Base-by-base conservation (phyloP, 1,284 basidiomycete species). In the Filobasidium uniguttulatum region DNA sequence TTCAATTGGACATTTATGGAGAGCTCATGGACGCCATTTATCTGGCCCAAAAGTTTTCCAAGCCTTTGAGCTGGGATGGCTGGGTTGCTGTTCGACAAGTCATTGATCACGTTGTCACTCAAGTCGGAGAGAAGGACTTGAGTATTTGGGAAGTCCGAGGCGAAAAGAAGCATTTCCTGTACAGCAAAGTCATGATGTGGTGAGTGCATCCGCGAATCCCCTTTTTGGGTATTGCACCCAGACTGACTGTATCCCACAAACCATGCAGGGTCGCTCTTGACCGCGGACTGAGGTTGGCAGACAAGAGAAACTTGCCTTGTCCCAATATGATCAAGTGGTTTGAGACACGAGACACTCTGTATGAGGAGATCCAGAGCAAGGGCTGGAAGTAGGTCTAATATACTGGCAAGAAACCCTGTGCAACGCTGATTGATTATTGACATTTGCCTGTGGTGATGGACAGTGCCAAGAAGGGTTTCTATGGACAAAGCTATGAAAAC, bases 141-240 rank as follows among this genome's bases (percentile, higher is more conserved):
- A 82, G 80, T 12, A 84, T 84, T 58, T 84, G 82, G 82, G 86
- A 90, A 69, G 86, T 89, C 12, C 75, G 87, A 52, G 81, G 82
- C 53, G 77, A 79, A 61, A 77, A 82, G 63, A 78, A 83, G 53
- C 80, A 93, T 64, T 94, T 91, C 34, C 60, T 86, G 76, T 90
- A 90, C 67, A 86, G 83, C 37, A 90, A 90, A 76, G 73, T 89
- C 48, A 89, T 91, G 87, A 76, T 89, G 62, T 89, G 86, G 83
- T 83, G 59, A 59, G 74, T 57, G 3, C n/a, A n/a, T n/a, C n/a
- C n/a, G n/a, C 22, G 17, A 30, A n/a, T n/a, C n/a, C n/a, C n/a
- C n/a, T n/a, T 15, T 46, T 20, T 12, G 15, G 17, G n/a, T 17
- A 14, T 22, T 15, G 5, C 15, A 15, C 15, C 25, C n/a, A 22